phyloP scores from a whole-genome alignment of 2,329 filamentous ascomycete genomes.

The Nemania sp. region DNA sequence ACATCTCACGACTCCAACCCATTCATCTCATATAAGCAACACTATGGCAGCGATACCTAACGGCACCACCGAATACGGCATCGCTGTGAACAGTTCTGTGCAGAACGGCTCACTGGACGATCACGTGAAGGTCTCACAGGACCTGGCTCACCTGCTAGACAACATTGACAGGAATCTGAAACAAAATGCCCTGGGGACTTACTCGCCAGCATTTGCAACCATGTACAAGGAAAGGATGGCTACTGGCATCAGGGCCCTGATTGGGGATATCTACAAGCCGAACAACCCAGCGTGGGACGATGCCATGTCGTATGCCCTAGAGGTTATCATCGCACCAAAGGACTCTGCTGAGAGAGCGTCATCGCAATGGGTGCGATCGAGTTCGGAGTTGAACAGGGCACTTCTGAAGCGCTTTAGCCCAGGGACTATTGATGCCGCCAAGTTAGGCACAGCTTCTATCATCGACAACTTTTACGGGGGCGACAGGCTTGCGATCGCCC shows the following conservation, averaged over 20 bases:
- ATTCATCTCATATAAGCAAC: not conserved
- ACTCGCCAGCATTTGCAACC: slow-evolving; percentile 13
- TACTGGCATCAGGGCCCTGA: slow-evolving; percentile 10
- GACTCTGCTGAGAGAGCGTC: slow-evolving; percentile 14
- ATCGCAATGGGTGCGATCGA: slow-evolving; percentile 16
- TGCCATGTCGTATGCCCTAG: slow-evolving; percentile 17
- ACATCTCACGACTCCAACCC: not conserved
- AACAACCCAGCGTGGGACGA: slow-evolving; percentile 15
- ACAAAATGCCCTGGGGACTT: slow-evolving; percentile 10
- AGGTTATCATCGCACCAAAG: slow-evolving; percentile 17
- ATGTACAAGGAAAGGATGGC: slow-evolving; percentile 21
- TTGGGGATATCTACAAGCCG: slow-evolving; percentile 8
- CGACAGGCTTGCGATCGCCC: slow-evolving; percentile 18
- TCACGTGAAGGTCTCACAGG: not conserved
- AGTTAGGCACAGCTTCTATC: slow-evolving; percentile 11
- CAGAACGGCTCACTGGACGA: not conserved
- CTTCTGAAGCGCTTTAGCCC: slow-evolving; percentile 21
- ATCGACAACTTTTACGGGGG: slow-evolving; percentile 14
- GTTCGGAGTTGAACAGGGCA: slow-evolving; percentile 18
- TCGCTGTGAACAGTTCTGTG: too few relatives aligned
- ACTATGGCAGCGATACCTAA: not conserved
- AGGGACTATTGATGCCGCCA: slow-evolving; percentile 14
- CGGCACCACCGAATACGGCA: too few relatives aligned
- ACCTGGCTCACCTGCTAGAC: slow-evolving; percentile 1
- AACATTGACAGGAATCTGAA: not conserved